These are phyloP conservation scores for Aureobasidium namibiae DNA, from an alignment of 2,329 filamentous ascomycete species.

Conservation along the genomic window DNA sequence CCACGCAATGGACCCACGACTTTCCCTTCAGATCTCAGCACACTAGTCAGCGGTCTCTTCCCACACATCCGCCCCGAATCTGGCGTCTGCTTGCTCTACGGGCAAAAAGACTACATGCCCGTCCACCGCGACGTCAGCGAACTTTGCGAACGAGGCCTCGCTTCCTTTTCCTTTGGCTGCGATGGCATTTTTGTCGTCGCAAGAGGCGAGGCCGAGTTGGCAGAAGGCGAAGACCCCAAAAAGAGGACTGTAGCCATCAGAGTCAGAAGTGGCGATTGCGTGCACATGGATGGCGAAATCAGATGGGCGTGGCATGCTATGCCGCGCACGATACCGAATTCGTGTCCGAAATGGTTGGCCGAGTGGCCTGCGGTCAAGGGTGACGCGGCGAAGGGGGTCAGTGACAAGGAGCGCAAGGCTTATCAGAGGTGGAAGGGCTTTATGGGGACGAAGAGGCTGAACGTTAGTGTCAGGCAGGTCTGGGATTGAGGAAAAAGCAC, in stretches of 20 bases:
- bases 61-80: conserved; percentile 14
- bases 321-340: conserved; percentile 15
- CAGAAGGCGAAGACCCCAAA: conserved; percentile 20
- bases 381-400: conserved; percentile 20
- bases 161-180: conserved; percentile 16
- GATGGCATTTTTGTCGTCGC: conserved; percentile 17
- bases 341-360: conserved; percentile 14
- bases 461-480: conserved; percentile 33
- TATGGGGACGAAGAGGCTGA: conserved; percentile 32
- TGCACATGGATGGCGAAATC: conserved; percentile 14
- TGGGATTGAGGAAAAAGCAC: conserved; percentile 24
- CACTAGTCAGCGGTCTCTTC: conserved; percentile 13
- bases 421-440: conserved; percentile 32
- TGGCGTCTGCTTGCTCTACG: conserved; percentile 16
- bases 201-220: conserved; percentile 4
- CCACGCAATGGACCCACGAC: conserved; percentile 9
- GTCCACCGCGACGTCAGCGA: conserved; percentile 17
- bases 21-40: conserved; percentile 14
- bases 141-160: conserved; percentile 11
- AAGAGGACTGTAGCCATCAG: conserved; percentile 15
- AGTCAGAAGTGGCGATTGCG: conserved; percentile 15
- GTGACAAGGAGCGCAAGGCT: conserved; percentile 18
- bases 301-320: conserved; percentile 18
- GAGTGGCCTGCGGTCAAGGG: conserved; percentile 23
- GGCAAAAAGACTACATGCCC: conserved; percentile 17